Evolutionary conservation across 306 rosid genomes (phyloP).

Genomic region (Prunus davidiana): DNA sequence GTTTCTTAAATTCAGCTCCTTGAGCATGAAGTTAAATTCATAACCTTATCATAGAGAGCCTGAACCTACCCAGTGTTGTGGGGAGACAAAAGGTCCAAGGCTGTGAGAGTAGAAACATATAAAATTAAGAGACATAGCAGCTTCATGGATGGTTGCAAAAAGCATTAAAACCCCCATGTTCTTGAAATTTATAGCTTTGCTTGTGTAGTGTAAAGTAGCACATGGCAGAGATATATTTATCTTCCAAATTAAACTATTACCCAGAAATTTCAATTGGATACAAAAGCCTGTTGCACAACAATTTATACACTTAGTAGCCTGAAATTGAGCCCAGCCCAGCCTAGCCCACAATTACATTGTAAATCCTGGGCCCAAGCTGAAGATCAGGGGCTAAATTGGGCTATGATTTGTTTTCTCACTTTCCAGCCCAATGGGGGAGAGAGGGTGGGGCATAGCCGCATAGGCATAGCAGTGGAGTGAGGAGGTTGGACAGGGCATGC

Average conservation of each 20-base stretch:
- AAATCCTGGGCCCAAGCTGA: neutral
- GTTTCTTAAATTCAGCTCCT: neutral
- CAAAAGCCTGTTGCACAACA: neutral
- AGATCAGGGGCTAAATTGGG: neutral
- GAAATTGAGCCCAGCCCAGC: neutral
- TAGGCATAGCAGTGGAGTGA: neutral
- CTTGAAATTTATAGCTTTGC: slow-evolving; percentile 14
- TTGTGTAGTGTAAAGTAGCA: neutral
- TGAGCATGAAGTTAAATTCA: neutral
- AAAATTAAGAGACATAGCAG: slow-evolving; percentile 9
- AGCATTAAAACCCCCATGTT: slow-evolving; percentile 30
- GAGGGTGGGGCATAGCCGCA: slow-evolving; percentile 26
- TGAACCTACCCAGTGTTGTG: slow-evolving; percentile 1
- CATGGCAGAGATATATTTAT: neutral
- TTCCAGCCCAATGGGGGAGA: neutral
- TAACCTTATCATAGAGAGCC: neutral
- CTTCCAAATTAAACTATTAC: neutral
- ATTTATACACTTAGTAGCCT: too few relatives aligned
- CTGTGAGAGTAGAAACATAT: neutral
- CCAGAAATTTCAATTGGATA: neutral
- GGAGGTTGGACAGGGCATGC: slow-evolving; percentile 18
- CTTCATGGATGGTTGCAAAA: slow-evolving; percentile 20
- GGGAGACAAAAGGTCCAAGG: neutral
- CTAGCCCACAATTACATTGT: neutral
- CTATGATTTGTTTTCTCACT: neutral